Base-by-base conservation (phyloP, 192 early-diverging fungal genomes). In the Entophlyctis helioformis region DNA sequence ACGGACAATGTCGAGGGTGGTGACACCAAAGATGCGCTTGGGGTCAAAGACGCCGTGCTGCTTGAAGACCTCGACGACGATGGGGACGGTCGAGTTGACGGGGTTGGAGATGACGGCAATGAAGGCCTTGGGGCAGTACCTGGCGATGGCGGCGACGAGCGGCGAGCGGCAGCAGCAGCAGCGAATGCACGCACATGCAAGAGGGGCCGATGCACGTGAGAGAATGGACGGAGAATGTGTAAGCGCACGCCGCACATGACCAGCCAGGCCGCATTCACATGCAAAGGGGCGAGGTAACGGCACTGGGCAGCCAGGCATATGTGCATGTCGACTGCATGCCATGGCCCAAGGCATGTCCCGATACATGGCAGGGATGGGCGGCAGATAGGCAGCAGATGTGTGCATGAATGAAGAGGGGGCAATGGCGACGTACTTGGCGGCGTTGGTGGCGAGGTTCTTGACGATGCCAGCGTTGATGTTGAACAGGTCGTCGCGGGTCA, bases 391-490 rank as follows among this genome's bases (percentile, higher is more conserved):
- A 31, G 22, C 36, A 45, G 22, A 4, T 9, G 11, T 4, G 5
- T 22, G 5, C 4, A 25, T 11, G 39, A 21, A 31, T 4, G 29
- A 31, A 11, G 29, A 31, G 29, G 6, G 29, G 29, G 29, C 6
- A 39, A 16, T 19, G 24, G 20, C 15, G 35, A 52, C 60, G 40
- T 50, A 78, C 76, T 78, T 76, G 37, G 77, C 74, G 44, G 59
- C 55, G 34, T 62, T 71, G 20, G 64, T 62, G 33, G 69, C 74
- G 40, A 80, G 57, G 46, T 46, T 64, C 57, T 68, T 54, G 33
- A 78, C 71, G 49, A 80, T 80, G 32, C 76, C 76, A 34, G 77
- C 77, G 56, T 80, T 80, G 37, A 78, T 80, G 55, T 80, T 80
- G 71, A 80, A 80, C 20, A 80, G 58, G 47, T 80, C 77, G 50